A percentile compares a stretch with the other conserved stretches of the same genome.
Conservation (phyloP, 148 eudicot genomes). For the Rhododendron molle region DNA sequence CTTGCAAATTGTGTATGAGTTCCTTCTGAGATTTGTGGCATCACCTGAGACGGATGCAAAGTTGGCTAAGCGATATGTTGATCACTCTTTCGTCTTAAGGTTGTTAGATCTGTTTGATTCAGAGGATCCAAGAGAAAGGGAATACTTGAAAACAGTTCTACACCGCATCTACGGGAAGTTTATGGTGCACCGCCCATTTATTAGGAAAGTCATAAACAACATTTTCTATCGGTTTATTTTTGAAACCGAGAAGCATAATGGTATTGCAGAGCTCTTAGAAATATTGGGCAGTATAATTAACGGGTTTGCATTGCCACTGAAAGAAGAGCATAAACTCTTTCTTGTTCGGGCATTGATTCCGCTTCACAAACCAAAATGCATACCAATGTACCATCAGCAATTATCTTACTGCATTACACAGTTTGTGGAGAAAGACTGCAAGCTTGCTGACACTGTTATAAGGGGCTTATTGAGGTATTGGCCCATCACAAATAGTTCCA, state of each 20-base stretch:
- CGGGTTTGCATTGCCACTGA: slow-evolving; percentile 79
- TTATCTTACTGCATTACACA: slow-evolving; percentile 79
- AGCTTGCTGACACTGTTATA: slow-evolving; percentile 81
- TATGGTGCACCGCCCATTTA: slow-evolving; percentile 82
- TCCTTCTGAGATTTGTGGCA: slow-evolving; percentile 72
- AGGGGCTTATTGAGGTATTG: slow-evolving; percentile 76
- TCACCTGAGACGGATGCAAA: slow-evolving; percentile 84
- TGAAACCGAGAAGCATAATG: slow-evolving; percentile 82
- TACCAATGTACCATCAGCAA: slow-evolving; percentile 79
- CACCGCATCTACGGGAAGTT: slow-evolving; percentile 83
- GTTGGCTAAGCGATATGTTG: slow-evolving; percentile 69
- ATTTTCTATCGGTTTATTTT: slow-evolving; percentile 73
- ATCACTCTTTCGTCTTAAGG: slow-evolving; percentile 64
- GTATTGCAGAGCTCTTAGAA: slow-evolving; percentile 81
- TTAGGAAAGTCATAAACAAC: slow-evolving; percentile 76
- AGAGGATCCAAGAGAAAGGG: slow-evolving; percentile 81
- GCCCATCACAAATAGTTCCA: slow-evolving; percentile 85
- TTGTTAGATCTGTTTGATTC: slow-evolving; percentile 74
- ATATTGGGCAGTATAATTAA: slow-evolving; percentile 78
- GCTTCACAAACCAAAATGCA: slow-evolving; percentile 76
- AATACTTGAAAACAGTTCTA: slow-evolving; percentile 69
- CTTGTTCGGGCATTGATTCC: slow-evolving; percentile 76
- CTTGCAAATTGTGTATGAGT: slow-evolving; percentile 74
- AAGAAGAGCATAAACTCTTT: slow-evolving; percentile 81
- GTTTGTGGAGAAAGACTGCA: slow-evolving; percentile 81